Base-by-base conservation (phyloP, 2,329 filamentous ascomycete species). In the Cryphonectria radicalis region DNA sequence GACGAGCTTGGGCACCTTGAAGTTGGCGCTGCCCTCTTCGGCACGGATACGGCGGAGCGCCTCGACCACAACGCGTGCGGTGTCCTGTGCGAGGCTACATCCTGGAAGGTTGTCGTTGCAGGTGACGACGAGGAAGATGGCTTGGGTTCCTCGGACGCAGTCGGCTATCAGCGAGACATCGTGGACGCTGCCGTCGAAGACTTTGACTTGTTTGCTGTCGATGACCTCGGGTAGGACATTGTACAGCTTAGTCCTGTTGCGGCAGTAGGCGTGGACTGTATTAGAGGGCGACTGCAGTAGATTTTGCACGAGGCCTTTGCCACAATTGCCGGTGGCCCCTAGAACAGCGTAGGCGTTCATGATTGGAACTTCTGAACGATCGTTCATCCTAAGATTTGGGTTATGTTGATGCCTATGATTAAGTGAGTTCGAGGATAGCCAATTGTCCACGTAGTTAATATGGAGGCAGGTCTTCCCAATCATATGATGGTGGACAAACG, bases 81-180 rank as follows among this genome's bases (percentile, higher is more conserved):
- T 77, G 73, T 86, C 82, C 65, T 81, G 79, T 2, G 75, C 76
- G 2, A 85, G 70, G 25, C 76, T 76, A 65, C 77, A 81, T 13
- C 80, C 80, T 0, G 85, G 85, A 0, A 83, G 73, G 76, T 86
- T 84, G 76, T 84, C 81, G 71, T 83, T 84, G 42, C 78, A 82
- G 1, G 81, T 75, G 0, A 84, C 78, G 13, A 77, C 75, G 2
- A 82, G 75, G 74, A 87, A 86, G 22, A 84, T 78, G 32, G 81
- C 82, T 3, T 73, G 73, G 64, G 74, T 74, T 67, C 74, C 79
- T 8, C 76, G 74, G 5, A 86, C 69, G 73, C 82, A 85, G 1
- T 74, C 35, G 3, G 74, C 71, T 3, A 87, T 70, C 0, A 84
- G 76, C 0, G 79, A 73, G 19, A 77, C 74, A 72, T 87, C 82